Percentiles rank a stretch among this genome's conserved stretches.
phyloP scores from a whole-genome alignment of 208 protist genomes.

The Crithidia sp. region DNA sequence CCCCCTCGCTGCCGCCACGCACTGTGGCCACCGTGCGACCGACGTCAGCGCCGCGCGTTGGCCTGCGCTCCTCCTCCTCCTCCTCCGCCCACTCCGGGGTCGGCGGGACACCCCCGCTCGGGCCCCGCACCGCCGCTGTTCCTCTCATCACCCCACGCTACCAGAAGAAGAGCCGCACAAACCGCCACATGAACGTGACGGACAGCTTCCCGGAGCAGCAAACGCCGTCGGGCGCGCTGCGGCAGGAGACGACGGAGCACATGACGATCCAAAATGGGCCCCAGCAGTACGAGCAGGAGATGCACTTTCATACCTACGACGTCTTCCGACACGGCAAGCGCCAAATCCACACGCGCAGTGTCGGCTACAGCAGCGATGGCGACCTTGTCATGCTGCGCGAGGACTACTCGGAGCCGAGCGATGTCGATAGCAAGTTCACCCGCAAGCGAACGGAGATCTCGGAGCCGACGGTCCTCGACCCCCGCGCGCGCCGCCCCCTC shows the following conservation, averaged over 20 bases:
- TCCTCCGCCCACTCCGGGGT: conserved; percentile 16
- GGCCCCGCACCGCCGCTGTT: conserved; percentile 47
- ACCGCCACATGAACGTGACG: conserved; percentile 68
- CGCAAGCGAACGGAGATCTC: conserved; percentile 62
- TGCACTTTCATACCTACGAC: conserved; percentile 90
- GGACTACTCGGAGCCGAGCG: conserved; percentile 78
- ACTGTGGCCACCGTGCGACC: not conserved
- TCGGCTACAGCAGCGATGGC: conserved; percentile 88
- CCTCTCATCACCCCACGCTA: conserved; percentile 85
- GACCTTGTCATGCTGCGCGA: conserved; percentile 85
- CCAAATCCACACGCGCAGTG: conserved; percentile 76
- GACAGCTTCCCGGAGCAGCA: conserved; percentile 49
- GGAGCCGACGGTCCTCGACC: conserved; percentile 76
- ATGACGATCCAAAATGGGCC: conserved; percentile 72
- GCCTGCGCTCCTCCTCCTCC: conserved; percentile 11
- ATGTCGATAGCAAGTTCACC: conserved; percentile 65
- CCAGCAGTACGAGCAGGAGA: conserved; percentile 60
- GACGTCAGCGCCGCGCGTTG: not conserved
- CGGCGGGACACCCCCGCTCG: conserved; percentile 38
- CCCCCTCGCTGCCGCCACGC: conserved; percentile 5
- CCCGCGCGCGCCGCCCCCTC: conserved; percentile 69
- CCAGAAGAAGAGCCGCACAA: conserved; percentile 67
- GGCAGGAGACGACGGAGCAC: conserved; percentile 64
- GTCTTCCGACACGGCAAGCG: conserved; percentile 79
- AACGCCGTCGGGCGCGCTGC: conserved; percentile 51